Conservation (phyloP, 164 flowering plant species). For the Warburgia ugandensis region DNA sequence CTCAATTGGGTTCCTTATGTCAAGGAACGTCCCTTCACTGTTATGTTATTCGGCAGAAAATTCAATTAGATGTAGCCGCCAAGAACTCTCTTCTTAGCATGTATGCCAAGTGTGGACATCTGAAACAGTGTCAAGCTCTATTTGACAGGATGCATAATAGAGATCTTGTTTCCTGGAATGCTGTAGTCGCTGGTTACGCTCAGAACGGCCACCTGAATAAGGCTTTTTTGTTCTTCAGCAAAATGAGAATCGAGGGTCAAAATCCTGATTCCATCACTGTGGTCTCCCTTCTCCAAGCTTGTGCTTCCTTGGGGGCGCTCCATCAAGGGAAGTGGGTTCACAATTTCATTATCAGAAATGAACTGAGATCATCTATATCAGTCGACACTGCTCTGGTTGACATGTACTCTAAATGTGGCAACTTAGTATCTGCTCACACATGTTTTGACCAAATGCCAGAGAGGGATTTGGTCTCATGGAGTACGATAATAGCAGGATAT, state of each 20-base stretch:
- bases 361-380: slow-evolving; percentile 38
- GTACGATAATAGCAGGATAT: slow-evolving; percentile 63
- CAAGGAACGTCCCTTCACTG: slow-evolving; percentile 63
- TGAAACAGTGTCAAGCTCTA: slow-evolving; percentile 39
- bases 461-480: slow-evolving; percentile 64
- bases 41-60: slow-evolving; percentile 42
- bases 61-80: slow-evolving; percentile 38
- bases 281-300: slow-evolving; percentile 69
- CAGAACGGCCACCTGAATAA: slow-evolving; percentile 43
- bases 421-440: slow-evolving; percentile 42
- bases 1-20: slow-evolving; percentile 39
- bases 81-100: slow-evolving; percentile 68
- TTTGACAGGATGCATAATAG: slow-evolving; percentile 47
- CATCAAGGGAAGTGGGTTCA: slow-evolving; percentile 72
- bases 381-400: slow-evolving; percentile 68
- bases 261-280: slow-evolving; percentile 60
- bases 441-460: slow-evolving; percentile 49
- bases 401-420: slow-evolving; percentile 84
- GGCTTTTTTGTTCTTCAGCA: slow-evolving; percentile 43
- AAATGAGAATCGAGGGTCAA: slow-evolving; percentile 42
- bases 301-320: slow-evolving; percentile 70
- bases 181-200: slow-evolving; percentile 53
- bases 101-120: slow-evolving; percentile 64
- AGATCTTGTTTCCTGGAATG: slow-evolving; percentile 84
- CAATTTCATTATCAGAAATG: slow-evolving; percentile 40